Base-by-base conservation (phyloP, 2,329 filamentous ascomycete species). In the Diplodia mutila region DNA sequence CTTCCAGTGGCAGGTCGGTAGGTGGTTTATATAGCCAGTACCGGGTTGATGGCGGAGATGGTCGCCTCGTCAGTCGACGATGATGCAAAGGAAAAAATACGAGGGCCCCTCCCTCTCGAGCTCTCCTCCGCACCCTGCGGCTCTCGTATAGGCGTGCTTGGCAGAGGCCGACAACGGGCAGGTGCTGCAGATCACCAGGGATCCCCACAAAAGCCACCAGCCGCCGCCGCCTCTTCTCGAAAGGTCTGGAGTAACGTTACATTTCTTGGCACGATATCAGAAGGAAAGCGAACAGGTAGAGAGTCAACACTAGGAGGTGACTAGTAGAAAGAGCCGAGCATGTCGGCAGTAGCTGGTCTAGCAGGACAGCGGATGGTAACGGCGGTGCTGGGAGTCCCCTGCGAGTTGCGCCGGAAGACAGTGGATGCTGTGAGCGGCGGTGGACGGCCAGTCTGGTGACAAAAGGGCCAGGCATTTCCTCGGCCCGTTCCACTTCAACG, bases 171-270 rank as follows among this genome's bases (percentile, higher is more conserved):
- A 61, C 57, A 39, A 11, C 11, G 42, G 57, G 39, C 18, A 34
- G 57, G 57, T 39, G 57, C 59, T 37, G n/a, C 34, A 46, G 59
- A 63, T 63, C 59, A 49, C 25, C 25, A 61, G 57, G 57, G 27
- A 63, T 51, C 59, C 59, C 59, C 59, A 63, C 59, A 63, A 63
- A 51, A 63, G 59, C 59, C 59, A 63, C 59, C 29, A 23, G 23
- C 57, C 25, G 18, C 21, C 29, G 54, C 54, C 54, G 39, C 54
- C 54, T n/a, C 11, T 61, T 61, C 57, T 61, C 57, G 57, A 63
- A 63, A 34, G 46, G 12, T 51, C 42, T 63, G 46, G 42, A 49
- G 59, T 51, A 63, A 63, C 59, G 46, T 51, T 51, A 51, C 59
- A 51, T 63, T n/a, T 11, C 57, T 61, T 49, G 25, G 16, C 42